phyloP scores from a whole-genome alignment of 805 yeast genomes.

The Ascoidea rubescens region DNA sequence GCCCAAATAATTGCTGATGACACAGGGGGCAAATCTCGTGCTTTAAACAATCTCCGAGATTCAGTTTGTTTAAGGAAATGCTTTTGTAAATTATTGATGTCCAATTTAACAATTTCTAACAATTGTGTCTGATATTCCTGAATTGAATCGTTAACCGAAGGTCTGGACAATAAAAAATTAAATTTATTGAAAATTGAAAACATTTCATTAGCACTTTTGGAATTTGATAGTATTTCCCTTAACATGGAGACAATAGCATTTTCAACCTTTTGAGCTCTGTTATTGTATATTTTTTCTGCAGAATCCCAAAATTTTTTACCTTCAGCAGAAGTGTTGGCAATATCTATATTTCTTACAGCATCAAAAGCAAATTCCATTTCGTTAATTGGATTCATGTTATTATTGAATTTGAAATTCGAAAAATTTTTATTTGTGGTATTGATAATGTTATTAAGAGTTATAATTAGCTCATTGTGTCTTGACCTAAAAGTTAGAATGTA shows the following conservation, averaged over 20 bases:
- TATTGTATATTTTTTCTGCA: conserved; percentile 27
- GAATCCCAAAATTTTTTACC: conserved; percentile 26
- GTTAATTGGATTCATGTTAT: conserved; percentile 13
- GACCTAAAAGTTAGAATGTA: conserved; percentile 31
- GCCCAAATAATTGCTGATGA: conserved; percentile 38
- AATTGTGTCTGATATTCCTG: conserved; percentile 44
- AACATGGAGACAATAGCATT: conserved; percentile 26
- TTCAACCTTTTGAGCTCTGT: conserved; percentile 31
- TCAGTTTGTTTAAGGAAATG: conserved; percentile 23
- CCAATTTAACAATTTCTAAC: conserved; percentile 32
- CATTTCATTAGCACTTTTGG: conserved; percentile 32
- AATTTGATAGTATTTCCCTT: conserved; percentile 22
- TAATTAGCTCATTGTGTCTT: conserved; percentile 36
- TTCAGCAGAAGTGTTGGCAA: conserved; percentile 23
- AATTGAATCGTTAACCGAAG: conserved; percentile 41
- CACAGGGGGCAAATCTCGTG: conserved; percentile 32
- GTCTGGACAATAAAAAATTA: conserved; percentile 33
- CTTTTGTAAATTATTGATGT: conserved; percentile 27
- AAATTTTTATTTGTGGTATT: conserved; percentile 7
- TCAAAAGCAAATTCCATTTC: conserved; percentile 29
- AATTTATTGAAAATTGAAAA: conserved; percentile 36
- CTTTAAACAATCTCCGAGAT: conserved; percentile 20
- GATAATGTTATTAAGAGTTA: conserved; percentile 18
- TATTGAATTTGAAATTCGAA: conserved; percentile 3
- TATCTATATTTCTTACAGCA: conserved; percentile 22